Evolutionary conservation across 2,329 filamentous ascomycete genomes (phyloP).

Genomic region (Dothistroma pini): DNA sequence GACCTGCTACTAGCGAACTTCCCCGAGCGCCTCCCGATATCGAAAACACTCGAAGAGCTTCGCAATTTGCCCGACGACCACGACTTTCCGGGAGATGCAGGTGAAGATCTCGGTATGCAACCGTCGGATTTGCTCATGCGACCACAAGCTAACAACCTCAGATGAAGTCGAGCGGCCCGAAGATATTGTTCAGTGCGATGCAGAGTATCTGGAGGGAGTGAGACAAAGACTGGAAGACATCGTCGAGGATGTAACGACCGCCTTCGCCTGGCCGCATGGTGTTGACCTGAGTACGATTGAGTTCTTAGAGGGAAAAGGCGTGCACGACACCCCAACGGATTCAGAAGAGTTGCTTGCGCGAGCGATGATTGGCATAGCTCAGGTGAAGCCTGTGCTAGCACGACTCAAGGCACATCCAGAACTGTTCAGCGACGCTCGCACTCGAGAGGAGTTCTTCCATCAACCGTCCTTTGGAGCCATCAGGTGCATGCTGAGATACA

Average conservation of each 20-base stretch:
- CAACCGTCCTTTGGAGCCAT: background rate
- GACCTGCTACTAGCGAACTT: background rate
- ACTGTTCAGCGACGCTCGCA: background rate
- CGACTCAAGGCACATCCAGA: constrained; percentile 6
- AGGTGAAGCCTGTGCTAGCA: background rate
- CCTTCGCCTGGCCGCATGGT: background rate
- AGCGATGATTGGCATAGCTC: background rate
- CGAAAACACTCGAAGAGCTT: background rate
- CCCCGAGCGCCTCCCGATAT: background rate
- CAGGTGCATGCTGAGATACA: background rate
- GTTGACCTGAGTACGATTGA: background rate
- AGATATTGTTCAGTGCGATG: constrained; percentile 1
- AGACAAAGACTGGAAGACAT: background rate
- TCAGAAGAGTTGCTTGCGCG: background rate
- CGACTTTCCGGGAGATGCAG: background rate
- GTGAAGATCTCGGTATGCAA: background rate
- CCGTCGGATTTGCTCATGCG: background rate
- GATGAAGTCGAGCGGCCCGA: background rate
- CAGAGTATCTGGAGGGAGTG: background rate
- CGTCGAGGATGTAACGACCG: background rate
- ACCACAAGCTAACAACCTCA: background rate
- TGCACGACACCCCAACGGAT: too few relatives aligned
- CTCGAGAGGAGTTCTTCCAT: background rate
- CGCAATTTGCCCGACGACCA: background rate
- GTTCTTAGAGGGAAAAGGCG: background rate